Base-by-base conservation (phyloP, 306 rosid genomes). In the Begonia fuchsioides region DNA sequence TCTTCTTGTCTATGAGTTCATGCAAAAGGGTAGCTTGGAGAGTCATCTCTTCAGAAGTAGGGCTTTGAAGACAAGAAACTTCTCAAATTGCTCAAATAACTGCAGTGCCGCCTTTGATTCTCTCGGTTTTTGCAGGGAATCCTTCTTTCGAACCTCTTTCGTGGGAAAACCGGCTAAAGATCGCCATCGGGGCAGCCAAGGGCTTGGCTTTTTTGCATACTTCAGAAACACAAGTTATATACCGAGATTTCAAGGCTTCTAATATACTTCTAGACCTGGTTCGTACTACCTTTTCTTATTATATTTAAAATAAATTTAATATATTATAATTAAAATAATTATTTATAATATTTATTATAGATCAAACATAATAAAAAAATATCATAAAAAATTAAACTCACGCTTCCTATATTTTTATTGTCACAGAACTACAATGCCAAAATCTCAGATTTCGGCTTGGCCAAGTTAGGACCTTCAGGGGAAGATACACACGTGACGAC, bases 261-360 rank as follows among this genome's bases (percentile, higher is more conserved):
- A 90, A 90, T 65, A 90, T 90, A 55, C 72, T 90, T 51, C 93
- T 90, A 44, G 94, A 90, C 59, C 76, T 20, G 93, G 97, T 88
- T 11, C 50, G 78, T 68, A 61, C 11, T 15, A 65, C 51, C 52
- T 20, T 56, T 53, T n/a, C n/a, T n/a, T n/a, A n/a, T n/a, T n/a
- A n/a, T n/a, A n/a, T n/a, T n/a, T n/a, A n/a, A n/a, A n/a, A n/a
- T n/a, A n/a, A n/a, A n/a, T n/a, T n/a, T n/a, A n/a, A n/a, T n/a
- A n/a, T n/a, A n/a, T n/a, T n/a, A n/a, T n/a, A n/a, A n/a, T n/a
- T n/a, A n/a, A n/a, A n/a, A n/a, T n/a, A n/a, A n/a, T n/a, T n/a
- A n/a, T n/a, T n/a, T n/a, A n/a, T n/a, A n/a, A n/a, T n/a, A n/a
- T n/a, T n/a, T n/a, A n/a, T n/a, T n/a, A n/a, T n/a, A n/a, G n/a